A percentile compares a stretch with the other conserved stretches of the same genome.
Evolutionary conservation across 75 land plant species (phyloP).

Genomic region (Gnetum montanum): DNA sequence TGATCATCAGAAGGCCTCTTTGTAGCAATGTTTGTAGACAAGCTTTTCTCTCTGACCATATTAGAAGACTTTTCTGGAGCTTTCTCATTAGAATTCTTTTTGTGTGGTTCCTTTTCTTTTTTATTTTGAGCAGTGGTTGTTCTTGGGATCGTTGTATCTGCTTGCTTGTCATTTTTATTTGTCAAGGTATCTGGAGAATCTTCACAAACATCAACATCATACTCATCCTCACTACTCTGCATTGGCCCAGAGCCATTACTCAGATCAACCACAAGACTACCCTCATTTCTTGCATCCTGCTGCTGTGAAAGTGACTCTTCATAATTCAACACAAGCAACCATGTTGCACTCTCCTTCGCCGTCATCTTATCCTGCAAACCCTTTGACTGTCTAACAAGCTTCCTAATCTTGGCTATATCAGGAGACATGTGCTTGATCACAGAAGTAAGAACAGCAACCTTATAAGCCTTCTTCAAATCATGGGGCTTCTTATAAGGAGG

Average conservation of each 20-base stretch:
- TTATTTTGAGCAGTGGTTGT: conserved; percentile 2
- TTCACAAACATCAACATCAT: conserved; percentile 29
- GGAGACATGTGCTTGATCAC: conserved; percentile 51
- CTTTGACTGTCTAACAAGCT: conserved; percentile 36
- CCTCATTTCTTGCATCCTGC: conserved; percentile 8
- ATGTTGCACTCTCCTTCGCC: conserved; percentile 40
- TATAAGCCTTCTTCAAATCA: conserved; percentile 40
- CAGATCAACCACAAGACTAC: no score
- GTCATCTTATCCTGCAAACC: conserved; percentile 50
- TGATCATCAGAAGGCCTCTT: conserved; percentile 9
- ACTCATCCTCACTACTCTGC: conserved; percentile 21
- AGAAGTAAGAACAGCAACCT: conserved; percentile 35
- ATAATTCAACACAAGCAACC: conserved; percentile 30
- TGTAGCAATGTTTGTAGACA: neutral
- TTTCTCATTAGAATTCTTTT: conserved; percentile 4
- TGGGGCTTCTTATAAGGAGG: conserved; percentile 51
- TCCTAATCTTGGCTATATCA: conserved; percentile 30
- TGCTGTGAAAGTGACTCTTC: conserved; percentile 29
- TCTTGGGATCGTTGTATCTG: conserved; percentile 12
- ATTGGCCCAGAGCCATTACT: no score
- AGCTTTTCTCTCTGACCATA: neutral
- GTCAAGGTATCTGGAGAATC: conserved; percentile 15
- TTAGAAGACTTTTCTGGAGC: conserved; percentile 7
- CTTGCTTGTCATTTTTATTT: conserved; percentile 14
- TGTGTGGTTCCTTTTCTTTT: neutral